A percentile compares a stretch with the other conserved stretches of the same genome.
Evolutionary conservation across 768 basidiomycete species (phyloP).

Genomic region (Chalciporus pseudorubinellus): DNA sequence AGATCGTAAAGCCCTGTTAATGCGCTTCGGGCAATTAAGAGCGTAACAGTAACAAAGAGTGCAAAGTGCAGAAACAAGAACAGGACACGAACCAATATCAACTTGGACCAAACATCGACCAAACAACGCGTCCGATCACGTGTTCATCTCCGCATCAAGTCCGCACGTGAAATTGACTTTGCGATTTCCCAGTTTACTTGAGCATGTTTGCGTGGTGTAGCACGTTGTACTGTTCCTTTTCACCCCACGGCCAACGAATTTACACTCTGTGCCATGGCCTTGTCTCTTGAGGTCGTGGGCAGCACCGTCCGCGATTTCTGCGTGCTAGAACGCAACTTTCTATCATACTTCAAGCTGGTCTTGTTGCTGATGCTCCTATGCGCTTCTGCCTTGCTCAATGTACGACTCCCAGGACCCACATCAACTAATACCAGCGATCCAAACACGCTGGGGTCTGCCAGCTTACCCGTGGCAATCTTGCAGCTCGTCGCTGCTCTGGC

Average conservation of each 20-base stretch:
- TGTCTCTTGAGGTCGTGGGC: slow-evolving; percentile 45
- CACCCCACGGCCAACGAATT: not conserved
- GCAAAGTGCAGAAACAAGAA: slow-evolving; percentile 11
- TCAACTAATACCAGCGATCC: slow-evolving; percentile 12
- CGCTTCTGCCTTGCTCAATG: slow-evolving; percentile 59
- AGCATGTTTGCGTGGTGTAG: no score
- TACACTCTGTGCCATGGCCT: slow-evolving; percentile 9
- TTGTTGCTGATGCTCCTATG: slow-evolving; percentile 62
- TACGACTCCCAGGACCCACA: slow-evolving; percentile 49
- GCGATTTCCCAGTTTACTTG: not conserved
- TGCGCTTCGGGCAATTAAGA: slow-evolving; percentile 16
- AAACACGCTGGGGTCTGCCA: slow-evolving; percentile 28
- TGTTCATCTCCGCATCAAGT: slow-evolving; percentile 22
- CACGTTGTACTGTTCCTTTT: not conserved
- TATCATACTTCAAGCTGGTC: slow-evolving; percentile 66
- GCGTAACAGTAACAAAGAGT: slow-evolving; percentile 21
- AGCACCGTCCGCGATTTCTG: slow-evolving; percentile 72
- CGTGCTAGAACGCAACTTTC: slow-evolving; percentile 76
- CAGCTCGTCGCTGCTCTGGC: slow-evolving; percentile 52
- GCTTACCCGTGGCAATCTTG: slow-evolving; percentile 50
- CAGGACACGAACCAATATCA: slow-evolving; percentile 13
- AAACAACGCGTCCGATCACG: slow-evolving; percentile 31
- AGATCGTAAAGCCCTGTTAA: slow-evolving; percentile 24
- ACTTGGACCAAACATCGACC: slow-evolving; percentile 45
- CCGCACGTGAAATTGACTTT: slow-evolving; percentile 12